Evolutionary conservation across 2,329 filamentous ascomycete species (phyloP), one percentile per base, ranked within the genome.

Genomic region (Endocalyx cinctus): DNA sequence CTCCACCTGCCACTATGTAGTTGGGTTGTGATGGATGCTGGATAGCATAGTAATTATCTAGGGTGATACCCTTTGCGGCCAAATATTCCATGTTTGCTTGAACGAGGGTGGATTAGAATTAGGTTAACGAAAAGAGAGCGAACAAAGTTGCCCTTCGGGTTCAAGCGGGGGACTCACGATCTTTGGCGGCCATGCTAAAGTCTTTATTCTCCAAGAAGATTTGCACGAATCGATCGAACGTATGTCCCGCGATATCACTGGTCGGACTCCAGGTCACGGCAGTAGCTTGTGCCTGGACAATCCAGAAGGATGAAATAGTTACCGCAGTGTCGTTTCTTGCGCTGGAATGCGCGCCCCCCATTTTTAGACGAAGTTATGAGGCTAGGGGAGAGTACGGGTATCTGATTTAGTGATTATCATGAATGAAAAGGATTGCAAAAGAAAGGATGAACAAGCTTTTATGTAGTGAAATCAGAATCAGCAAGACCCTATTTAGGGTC

Each of bases 201-300:
- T 64, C 66, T 32, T 77, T 33, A 48, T 80, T 80, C 56, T 80
- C 77, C n/a, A 80, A 58, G 72, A 74, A 81, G 48, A 81, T 73
- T 38, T 74, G 69, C 27, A 74, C 68, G 39, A 79, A 76, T 15
- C 76, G 69, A 48, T 79, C 67, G 46, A 80, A 80, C 0, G 64
- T 69, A 38, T 68, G 64, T n/a, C 77, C 77, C 41, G 64, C 58
- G 4, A 77, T 66, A 43, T 64, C 54, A 39, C 59, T 67, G 27
- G 62, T 65, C 10, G 68, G 63, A 17, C 63, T 62, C 22, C 63
- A 47, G 3, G 69, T 64, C 35, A 54, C 51, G 3, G 66, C 66
- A 4, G 67, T 70, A 6, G 69, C 70, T 23, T 37, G 42, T 5
- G 42, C 42, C n/a, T n/a, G n/a, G n/a, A n/a, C n/a, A n/a, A n/a